phyloP scores from a whole-genome alignment of 2,329 filamentous ascomycete species.

The Alternaria hordeiaustralica region DNA sequence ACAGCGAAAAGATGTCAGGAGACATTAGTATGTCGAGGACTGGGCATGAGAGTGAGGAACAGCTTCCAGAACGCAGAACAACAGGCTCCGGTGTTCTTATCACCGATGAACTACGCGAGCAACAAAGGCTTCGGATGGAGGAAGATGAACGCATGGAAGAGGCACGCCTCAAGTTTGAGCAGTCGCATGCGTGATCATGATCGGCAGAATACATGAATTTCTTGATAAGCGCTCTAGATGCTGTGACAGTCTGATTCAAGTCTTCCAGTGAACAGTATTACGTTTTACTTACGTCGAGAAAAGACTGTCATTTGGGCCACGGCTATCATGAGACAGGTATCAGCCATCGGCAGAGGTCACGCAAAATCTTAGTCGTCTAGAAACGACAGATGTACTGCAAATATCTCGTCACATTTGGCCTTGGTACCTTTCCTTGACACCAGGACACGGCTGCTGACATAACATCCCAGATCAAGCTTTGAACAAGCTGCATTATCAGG shows the following conservation, averaged over 20 bases:
- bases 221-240: not conserved
- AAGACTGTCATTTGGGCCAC: too few species aligned
- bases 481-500: not conserved
- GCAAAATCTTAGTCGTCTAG: too few species aligned
- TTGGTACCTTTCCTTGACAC: too few species aligned
- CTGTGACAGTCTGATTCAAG: not conserved
- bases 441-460: too few species aligned
- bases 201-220: too few species aligned
- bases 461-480: too few species aligned
- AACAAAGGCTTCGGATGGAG: conserved; percentile 7
- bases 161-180: not conserved
- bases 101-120: conserved; percentile 7
- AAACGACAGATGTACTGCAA: too few species aligned
- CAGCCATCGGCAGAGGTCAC: too few species aligned
- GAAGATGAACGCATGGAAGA: conserved; percentile 3
- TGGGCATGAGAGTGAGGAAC: conserved; percentile 15
- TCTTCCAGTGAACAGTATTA: not conserved
- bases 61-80: conserved; percentile 13
- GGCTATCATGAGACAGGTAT: too few species aligned
- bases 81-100: conserved; percentile 6
- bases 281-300: too few species aligned
- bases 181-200: not conserved
- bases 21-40: conserved; percentile 6
- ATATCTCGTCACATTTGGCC: too few species aligned
- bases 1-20: conserved; percentile 4